Percentiles rank a stretch among this genome's conserved stretches.
phyloP scores from a whole-genome alignment of 225 moss, liverwort and hornwort genomes.

The Polytrichum commune region DNA sequence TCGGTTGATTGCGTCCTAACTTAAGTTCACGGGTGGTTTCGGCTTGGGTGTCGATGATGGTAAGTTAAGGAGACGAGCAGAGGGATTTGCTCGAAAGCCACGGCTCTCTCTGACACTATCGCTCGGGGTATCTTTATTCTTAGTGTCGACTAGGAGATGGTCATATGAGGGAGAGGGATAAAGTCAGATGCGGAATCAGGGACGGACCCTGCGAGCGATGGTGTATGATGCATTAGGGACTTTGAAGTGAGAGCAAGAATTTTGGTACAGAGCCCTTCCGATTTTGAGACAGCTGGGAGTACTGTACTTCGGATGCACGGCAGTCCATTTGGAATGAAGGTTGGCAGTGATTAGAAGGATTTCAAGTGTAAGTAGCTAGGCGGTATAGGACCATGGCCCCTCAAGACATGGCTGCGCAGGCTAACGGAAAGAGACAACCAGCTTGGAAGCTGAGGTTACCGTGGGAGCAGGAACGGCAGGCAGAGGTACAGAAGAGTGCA shows the following conservation, averaged over 20 bases:
- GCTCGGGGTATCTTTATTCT: neutral
- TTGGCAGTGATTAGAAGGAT: neutral
- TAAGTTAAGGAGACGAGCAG: neutral
- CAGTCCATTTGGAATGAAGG: constrained; percentile 3
- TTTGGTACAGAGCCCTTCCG: no score
- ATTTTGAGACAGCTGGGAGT: neutral
- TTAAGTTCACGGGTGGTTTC: no score
- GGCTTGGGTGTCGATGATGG: neutral
- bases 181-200: neutral
- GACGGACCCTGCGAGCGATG: neutral
- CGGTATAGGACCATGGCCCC: constrained; percentile 15
- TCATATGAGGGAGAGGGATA: neutral
- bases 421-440: constrained; percentile 39
- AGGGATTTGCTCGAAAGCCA: neutral
- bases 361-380: neutral
- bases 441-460: constrained; percentile 61
- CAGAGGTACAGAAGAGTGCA: constrained; percentile 53
- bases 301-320: neutral
- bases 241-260: neutral
- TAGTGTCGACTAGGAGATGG: neutral
- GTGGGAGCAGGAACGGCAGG: constrained; percentile 57
- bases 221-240: neutral
- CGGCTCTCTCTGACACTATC: neutral
- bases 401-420: constrained; percentile 39
- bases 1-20: neutral